These are phyloP conservation scores for Colletotrichum sidae DNA, from an alignment of 2,329 filamentous ascomycete species.

Conservation along the genomic window DNA sequence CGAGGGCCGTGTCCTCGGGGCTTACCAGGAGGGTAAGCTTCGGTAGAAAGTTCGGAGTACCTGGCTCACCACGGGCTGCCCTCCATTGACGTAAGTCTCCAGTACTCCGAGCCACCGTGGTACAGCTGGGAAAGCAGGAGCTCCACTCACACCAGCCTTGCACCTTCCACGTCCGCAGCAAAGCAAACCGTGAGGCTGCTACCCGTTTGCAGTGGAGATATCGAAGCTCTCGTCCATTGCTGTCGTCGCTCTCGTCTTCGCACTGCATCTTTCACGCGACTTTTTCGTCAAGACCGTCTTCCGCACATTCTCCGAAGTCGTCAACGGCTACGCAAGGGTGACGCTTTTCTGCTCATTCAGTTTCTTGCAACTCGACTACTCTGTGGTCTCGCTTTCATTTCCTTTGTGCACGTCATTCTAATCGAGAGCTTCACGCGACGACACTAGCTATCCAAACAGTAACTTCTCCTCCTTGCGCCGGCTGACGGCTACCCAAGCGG, in stretches of 20 bases:
- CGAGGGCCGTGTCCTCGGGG: background rate
- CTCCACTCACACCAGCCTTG: constrained; percentile 27
- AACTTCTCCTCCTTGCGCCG: no score
- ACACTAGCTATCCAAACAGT: background rate
- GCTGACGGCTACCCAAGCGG: no score
- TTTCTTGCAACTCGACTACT: no score
- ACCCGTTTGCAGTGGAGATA: constrained; percentile 31
- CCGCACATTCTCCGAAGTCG: constrained; percentile 2
- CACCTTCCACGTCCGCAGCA: background rate
- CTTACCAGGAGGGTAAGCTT: no score
- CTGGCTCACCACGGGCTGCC: no score
- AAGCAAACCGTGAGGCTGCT: constrained; percentile 29
- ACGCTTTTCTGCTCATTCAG: background rate
- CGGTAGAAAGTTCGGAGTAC: no score
- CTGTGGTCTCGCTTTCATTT: background rate
- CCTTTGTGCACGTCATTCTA: constrained; percentile 26
- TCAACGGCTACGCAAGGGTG: background rate
- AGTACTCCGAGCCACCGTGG: no score
- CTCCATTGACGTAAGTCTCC: no score
- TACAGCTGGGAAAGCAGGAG: no score
- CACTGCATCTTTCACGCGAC: constrained; percentile 36
- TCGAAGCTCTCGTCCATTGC: constrained; percentile 20
- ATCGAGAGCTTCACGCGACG: constrained; percentile 31
- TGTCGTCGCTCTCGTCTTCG: constrained; percentile 12
- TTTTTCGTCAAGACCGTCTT: constrained; percentile 4